Evolutionary conservation across 2,329 filamentous ascomycete species (phyloP), one percentile per base, ranked within the genome.

Genomic region (Ceratocystis eucalypticola): DNA sequence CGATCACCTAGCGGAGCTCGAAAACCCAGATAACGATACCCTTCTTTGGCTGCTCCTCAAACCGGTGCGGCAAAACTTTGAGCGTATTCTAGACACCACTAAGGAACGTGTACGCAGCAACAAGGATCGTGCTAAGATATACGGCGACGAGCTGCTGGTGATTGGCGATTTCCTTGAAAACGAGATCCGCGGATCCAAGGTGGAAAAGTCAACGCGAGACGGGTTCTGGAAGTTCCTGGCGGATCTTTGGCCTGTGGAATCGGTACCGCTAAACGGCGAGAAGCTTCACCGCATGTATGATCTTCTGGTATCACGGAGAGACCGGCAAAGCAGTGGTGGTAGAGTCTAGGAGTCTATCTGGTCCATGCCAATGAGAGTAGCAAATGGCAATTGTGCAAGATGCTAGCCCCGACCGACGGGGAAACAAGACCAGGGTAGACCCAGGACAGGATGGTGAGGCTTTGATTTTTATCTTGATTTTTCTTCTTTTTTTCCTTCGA

Each of bases 121-220:
- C 71, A 84, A 86, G 70, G 80, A 83, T 64, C 80, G 86, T 57
- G 81, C 86, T 25, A 80, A 78, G 71, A 80, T 85, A 55, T 82
- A 87, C 71, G 85, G 85, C 70, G 76, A 77, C 33, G 82, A 86
- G 71, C 75, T 88, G 46, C 77, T 85, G 53, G 79, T 79, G 3
- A 84, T 88, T 73, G 85, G 85, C 65, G 80, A 82, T 66, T 86
- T 85, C 71, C 81, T 87, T 69, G 80, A 82, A 62, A 76, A 76
- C 68, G 74, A 74, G 66, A 70, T 77, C 37, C 74, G 79, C 44
- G 77, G 77, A 64, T 77, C 78, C 22, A 61, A 55, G 37, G 74
- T 75, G 10, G 74, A 76, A 45, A 74, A 76, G 61, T 74, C 75
- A 68, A 72, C 81, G 50, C 79, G 81, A 70, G 77, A 78, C 62